Evolutionary conservation across 371 early-diverging fungal genomes (phyloP).

Genomic region (Capillidium rhysosporum): DNA sequence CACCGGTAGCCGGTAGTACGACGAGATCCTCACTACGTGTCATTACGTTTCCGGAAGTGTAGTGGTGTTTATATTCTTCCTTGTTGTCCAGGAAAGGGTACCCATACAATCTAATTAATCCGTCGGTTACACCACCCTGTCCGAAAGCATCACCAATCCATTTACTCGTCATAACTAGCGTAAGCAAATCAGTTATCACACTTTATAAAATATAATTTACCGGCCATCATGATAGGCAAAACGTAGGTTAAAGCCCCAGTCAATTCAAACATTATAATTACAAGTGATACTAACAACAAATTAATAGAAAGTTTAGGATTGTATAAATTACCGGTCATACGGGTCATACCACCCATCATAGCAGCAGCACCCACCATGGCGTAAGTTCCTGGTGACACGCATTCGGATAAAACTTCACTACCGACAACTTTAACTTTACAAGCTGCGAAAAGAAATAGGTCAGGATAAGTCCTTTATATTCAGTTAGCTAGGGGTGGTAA

Average conservation of each 20-base stretch:
- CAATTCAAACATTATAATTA: constrained; percentile 82
- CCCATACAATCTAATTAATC: constrained; percentile 48
- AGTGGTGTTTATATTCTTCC: constrained; percentile 44
- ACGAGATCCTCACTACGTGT: constrained; percentile 30
- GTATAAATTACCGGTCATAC: constrained; percentile 45
- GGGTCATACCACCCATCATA: constrained; percentile 72
- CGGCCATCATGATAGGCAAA: constrained; percentile 78
- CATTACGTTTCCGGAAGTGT: constrained; percentile 31
- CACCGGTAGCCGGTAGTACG: constrained; percentile 24
- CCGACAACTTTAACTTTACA: constrained; percentile 11
- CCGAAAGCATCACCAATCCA: constrained; percentile 71
- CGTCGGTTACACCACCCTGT: constrained; percentile 64
- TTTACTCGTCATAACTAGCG: constrained; percentile 39
- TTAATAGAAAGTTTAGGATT: neutral
- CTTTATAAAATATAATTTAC: constrained; percentile 13
- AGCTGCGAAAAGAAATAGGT: neutral
- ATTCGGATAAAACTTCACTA: constrained; percentile 20
- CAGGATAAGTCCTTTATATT: neutral
- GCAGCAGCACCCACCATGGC: constrained; percentile 92
- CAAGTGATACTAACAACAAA: constrained; percentile 22
- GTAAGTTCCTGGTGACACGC: constrained; percentile 85
- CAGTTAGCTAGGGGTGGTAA: neutral
- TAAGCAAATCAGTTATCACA: neutral
- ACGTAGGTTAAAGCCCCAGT: constrained; percentile 62
- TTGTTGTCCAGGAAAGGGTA: constrained; percentile 77